phyloP scores from a whole-genome alignment of 257 asterid genomes.

The Plectranthus barbatus region DNA sequence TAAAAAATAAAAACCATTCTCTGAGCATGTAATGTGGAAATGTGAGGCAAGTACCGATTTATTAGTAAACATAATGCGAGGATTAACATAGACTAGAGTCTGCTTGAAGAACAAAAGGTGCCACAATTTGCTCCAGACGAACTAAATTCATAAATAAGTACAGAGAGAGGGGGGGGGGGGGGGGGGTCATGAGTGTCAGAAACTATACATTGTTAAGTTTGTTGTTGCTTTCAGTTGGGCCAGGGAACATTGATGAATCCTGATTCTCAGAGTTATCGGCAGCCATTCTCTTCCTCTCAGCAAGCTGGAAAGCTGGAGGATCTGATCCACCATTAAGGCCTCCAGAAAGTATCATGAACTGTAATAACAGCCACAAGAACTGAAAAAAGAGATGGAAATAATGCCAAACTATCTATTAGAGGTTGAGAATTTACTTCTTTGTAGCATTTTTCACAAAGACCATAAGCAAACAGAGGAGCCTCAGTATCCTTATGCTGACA shows the following conservation, averaged over 20 bases:
- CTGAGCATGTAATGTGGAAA: background rate
- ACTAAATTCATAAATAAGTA: background rate
- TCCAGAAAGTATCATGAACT: constrained; percentile 73
- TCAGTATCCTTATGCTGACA: constrained; percentile 61
- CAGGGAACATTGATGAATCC: constrained; percentile 16
- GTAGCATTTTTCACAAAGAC: constrained; percentile 68
- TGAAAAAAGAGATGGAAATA: constrained; percentile 5
- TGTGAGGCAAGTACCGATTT: no score
- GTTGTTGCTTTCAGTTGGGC: constrained; percentile 13
- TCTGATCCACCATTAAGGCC: constrained; percentile 80
- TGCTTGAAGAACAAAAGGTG: background rate
- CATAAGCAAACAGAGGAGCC: constrained; percentile 61
- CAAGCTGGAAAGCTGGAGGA: constrained; percentile 92
- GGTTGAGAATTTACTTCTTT: constrained; percentile 34
- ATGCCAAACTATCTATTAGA: background rate
- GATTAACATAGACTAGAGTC: background rate
- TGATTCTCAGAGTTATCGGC: constrained; percentile 22
- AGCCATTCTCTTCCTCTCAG: constrained; percentile 60
- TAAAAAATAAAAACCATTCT: background rate
- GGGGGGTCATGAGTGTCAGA: background rate
- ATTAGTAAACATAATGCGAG: background rate
- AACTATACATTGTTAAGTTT: constrained; percentile 23
- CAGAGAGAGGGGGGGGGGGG: no score
- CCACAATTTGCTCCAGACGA: background rate
- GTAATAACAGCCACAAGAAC: constrained; percentile 22